phyloP scores from a whole-genome alignment of 2,329 filamentous ascomycete genomes.

The Coleophoma crateriformis region DNA sequence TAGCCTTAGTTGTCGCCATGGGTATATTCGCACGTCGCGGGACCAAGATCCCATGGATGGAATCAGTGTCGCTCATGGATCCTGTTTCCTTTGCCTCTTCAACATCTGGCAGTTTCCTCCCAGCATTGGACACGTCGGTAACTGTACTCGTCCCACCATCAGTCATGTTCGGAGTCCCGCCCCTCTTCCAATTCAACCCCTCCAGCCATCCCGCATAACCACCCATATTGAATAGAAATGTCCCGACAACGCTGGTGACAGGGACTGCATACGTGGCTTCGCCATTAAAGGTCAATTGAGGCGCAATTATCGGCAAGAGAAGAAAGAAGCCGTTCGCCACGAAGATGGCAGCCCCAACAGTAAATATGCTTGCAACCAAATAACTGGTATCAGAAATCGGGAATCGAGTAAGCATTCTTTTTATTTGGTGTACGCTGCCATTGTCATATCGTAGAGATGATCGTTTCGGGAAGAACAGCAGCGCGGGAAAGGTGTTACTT shows the following conservation, averaged over 20 bases:
- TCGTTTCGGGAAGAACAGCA: constrained; percentile 6
- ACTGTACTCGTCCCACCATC: constrained; percentile 4
- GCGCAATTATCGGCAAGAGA: constrained; percentile 9
- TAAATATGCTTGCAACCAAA: constrained; percentile 11
- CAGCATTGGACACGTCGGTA: constrained; percentile 1
- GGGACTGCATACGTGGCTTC: constrained; percentile 12
- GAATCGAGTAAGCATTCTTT: constrained; percentile 13
- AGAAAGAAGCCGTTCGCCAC: constrained; percentile 17
- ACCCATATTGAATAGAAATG: constrained; percentile 12
- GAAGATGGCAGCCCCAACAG: constrained; percentile 13
- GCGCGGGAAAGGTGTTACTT: background rate
- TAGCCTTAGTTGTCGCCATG: background rate
- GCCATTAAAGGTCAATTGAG: constrained; percentile 6
- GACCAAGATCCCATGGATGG: background rate
- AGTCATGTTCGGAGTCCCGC: constrained; percentile 5
- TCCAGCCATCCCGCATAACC: constrained; percentile 13
- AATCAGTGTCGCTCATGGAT: constrained; percentile 1
- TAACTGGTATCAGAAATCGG: constrained; percentile 14
- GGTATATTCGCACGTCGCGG: background rate
- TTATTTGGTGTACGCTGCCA: constrained; percentile 3
- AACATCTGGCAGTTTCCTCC: background rate
- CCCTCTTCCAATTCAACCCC: constrained; percentile 12
- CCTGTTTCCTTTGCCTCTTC: background rate
- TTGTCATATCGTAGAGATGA: constrained; percentile 2
- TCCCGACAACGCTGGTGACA: constrained; percentile 8